Percentiles rank a stretch among this genome's conserved stretches.
These are phyloP conservation scores for Actinomucor elegans DNA, from an alignment of 371 early-diverging fungal species.

Conservation along the genomic window DNA sequence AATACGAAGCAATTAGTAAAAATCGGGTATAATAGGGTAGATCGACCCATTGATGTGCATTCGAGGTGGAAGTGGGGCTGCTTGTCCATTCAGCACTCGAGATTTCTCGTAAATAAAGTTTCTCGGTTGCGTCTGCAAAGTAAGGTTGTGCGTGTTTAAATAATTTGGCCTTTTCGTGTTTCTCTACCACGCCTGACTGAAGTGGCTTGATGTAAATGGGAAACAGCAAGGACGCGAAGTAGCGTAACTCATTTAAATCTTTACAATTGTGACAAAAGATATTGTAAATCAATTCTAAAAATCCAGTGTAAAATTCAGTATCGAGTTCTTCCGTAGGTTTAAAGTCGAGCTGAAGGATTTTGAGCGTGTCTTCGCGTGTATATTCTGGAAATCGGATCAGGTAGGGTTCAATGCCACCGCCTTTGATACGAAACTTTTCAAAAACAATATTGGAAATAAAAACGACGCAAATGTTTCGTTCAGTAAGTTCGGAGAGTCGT, in stretches of 20 bases:
- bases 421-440: constrained; percentile 75
- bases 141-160: constrained; percentile 74
- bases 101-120: constrained; percentile 81
- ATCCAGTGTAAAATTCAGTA: constrained; percentile 66
- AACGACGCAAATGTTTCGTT: constrained; percentile 65
- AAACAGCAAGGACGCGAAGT: constrained; percentile 74
- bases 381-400: constrained; percentile 74
- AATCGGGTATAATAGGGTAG: constrained; percentile 82
- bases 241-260: constrained; percentile 84
- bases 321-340: constrained; percentile 41
- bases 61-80: constrained; percentile 29
- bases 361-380: constrained; percentile 65
- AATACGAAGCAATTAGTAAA: constrained; percentile 82
- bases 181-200: constrained; percentile 62
- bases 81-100: constrained; percentile 81
- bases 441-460: constrained; percentile 74
- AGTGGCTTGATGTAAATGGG: constrained; percentile 84
- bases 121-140: constrained; percentile 77
- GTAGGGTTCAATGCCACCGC: constrained; percentile 66
- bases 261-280: constrained; percentile 78
- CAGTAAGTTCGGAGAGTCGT: constrained; percentile 69
- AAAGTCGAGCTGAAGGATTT: constrained; percentile 72
- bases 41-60: too few species aligned
- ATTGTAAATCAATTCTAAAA: constrained; percentile 72
- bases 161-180: constrained; percentile 65